Conservation (phyloP, 2,329 filamentous ascomycete genomes). For the Cercospora nicotianae region DNA sequence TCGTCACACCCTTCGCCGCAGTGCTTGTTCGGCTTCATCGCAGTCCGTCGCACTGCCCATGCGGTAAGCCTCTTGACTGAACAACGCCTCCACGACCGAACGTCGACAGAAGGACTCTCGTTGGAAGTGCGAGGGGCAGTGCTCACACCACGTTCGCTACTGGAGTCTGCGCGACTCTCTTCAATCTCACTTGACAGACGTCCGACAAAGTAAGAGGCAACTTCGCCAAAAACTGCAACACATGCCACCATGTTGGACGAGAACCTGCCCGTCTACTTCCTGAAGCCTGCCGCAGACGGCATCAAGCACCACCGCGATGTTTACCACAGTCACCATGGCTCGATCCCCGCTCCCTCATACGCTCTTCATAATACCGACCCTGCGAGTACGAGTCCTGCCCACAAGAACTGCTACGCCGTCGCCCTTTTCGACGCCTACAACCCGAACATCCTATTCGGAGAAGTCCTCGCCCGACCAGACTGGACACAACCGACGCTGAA, state of each 20-base stretch:
- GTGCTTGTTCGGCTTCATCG: neutral
- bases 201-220: neutral
- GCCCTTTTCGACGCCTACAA: slow-evolving; percentile 82
- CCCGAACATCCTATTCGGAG: slow-evolving; percentile 79
- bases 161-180: neutral
- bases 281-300: slow-evolving; percentile 54
- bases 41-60: neutral
- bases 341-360: slow-evolving; percentile 77
- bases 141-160: neutral
- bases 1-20: neutral
- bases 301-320: slow-evolving; percentile 56
- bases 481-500: slow-evolving; percentile 83
- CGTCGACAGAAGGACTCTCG: neutral
- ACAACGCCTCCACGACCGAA: neutral
- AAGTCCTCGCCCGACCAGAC: slow-evolving; percentile 79
- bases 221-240: neutral
- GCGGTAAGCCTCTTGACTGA: neutral
- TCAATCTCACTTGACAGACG: neutral
- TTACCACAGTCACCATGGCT: slow-evolving; percentile 68
- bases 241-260: slow-evolving; percentile 26
- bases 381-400: slow-evolving; percentile 55
- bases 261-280: slow-evolving; percentile 74
- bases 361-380: slow-evolving; percentile 76
- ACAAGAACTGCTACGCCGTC: slow-evolving; percentile 81
- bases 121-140: neutral